Evolutionary conservation across 2,329 filamentous ascomycete species (phyloP).

Genomic region (Claviceps monticola): DNA sequence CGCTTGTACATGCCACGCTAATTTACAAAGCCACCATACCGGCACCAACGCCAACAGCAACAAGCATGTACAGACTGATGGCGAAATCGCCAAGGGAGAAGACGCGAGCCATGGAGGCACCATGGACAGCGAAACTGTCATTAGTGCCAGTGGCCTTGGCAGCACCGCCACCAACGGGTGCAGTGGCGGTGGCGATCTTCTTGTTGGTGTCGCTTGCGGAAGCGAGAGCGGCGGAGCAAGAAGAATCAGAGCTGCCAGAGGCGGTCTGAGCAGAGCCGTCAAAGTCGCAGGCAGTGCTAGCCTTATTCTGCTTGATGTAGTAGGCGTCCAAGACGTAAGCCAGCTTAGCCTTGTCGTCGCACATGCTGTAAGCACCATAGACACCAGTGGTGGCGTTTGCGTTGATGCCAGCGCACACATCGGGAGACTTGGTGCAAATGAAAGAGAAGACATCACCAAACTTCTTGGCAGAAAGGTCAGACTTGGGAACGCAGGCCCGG

Average conservation of each 20-base stretch:
- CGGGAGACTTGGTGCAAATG: constrained; percentile 48
- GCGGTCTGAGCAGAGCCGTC: constrained; percentile 47
- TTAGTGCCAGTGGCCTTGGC: constrained; percentile 1
- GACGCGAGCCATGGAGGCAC: constrained; percentile 19
- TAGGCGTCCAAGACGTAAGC: constrained; percentile 62
- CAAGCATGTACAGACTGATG: constrained; percentile 35
- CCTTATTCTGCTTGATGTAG: constrained; percentile 43
- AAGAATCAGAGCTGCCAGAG: constrained; percentile 29
- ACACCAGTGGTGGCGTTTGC: constrained; percentile 51
- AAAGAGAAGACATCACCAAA: constrained; percentile 58
- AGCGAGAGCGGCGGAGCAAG: constrained; percentile 45
- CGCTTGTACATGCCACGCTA: background rate
- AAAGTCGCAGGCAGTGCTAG: constrained; percentile 53
- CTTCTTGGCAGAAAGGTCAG: constrained; percentile 39
- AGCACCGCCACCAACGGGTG: constrained; percentile 5
- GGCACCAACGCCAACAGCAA: constrained; percentile 38
- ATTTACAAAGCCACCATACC: constrained; percentile 40
- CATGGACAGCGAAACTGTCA: constrained; percentile 6
- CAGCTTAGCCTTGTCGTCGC: constrained; percentile 54
- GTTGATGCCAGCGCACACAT: constrained; percentile 53
- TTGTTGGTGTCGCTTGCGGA: constrained; percentile 47
- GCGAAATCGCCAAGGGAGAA: constrained; percentile 34
- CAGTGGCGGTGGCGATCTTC: constrained; percentile 4
- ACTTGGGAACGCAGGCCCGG: constrained; percentile 54
- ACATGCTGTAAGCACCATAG: constrained; percentile 72